Conservation (phyloP, 2,329 filamentous ascomycete genomes). For the Aureobasidium vineae region DNA sequence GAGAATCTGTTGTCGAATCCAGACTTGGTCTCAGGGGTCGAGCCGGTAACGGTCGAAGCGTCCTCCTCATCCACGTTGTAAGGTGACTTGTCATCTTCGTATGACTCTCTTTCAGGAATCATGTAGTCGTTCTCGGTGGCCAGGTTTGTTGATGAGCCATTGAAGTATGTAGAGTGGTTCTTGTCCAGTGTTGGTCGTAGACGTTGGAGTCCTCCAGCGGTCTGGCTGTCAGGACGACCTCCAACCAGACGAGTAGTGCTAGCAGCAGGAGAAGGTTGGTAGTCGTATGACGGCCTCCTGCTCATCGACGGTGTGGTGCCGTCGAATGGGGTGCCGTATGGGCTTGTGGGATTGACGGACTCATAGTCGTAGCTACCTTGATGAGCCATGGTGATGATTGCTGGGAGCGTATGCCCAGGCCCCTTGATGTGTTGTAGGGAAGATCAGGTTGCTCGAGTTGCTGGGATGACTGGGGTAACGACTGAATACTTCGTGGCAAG, state of each 20-base stretch:
- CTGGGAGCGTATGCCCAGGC: constrained; percentile 23
- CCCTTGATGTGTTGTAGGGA: constrained; percentile 2
- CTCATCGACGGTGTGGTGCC: constrained; percentile 26
- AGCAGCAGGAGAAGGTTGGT: constrained; percentile 25
- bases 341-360: constrained; percentile 20
- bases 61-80: constrained; percentile 19
- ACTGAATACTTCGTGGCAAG: constrained; percentile 6
- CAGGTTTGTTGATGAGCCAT: constrained; percentile 24
- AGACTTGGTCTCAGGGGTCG: constrained; percentile 22
- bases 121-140: constrained; percentile 25
- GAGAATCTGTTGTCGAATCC: constrained; percentile 26
- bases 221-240: constrained; percentile 16
- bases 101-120: constrained; percentile 21
- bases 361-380: constrained; percentile 25
- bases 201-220: constrained; percentile 18
- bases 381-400: constrained; percentile 21
- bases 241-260: constrained; percentile 25
- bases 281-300: constrained; percentile 24
- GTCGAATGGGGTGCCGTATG: constrained; percentile 24
- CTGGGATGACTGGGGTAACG: constrained; percentile 5
- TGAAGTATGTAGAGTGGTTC: constrained; percentile 26
- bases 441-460: constrained; percentile 1
- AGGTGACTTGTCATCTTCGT: constrained; percentile 22
- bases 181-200: constrained; percentile 26
- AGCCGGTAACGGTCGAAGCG: constrained; percentile 22